Evolutionary conservation across 2,329 filamentous ascomycete species (phyloP), one percentile per base, ranked within the genome.

Genomic region (Didymella pomorum): DNA sequence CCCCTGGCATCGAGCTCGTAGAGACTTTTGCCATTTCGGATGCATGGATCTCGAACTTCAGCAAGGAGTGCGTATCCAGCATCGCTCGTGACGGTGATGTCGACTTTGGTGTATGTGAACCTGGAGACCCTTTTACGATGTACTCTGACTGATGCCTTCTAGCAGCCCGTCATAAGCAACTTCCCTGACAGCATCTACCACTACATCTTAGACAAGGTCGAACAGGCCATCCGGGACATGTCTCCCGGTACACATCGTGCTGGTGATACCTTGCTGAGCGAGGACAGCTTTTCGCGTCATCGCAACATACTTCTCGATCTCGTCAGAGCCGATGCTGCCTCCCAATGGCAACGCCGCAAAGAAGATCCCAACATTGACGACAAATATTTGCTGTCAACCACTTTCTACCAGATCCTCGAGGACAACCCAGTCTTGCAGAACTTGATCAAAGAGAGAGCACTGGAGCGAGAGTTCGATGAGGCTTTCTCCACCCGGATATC

Each of bases 401-500:
- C 73, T 12, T 35, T 63, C 18, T 46, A 28, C 16, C 29, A 54
- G 3, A 48, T 70, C 10, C 52, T 61, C 0, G 39, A 45, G 10
- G 41, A 59, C 12, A 52, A 56, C 28, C 37, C 55, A 23, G 4
- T 70, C n/a, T 45, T 66, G 33, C 31, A 52, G 12, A 53, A 61
- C 20, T 21, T 75, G 10, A 42, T 58, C 31, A 60, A 65, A 21
- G 65, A 72, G 12, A 66, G 69, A 23, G 41, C 56, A 1, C 45
- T 65, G 3, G 62, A 68, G n/a, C 69, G 64, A 16, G 52, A 61
- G 1, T 37, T 68, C 10, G 70, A 73, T 9, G 63, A 68, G 1
- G 55, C 57, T 8, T 77, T 74, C 61, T 70, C 64, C 54, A 47
- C 41, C 25, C 51, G 58, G n/a, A 60, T 77, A 14, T 51, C 69